phyloP scores from a whole-genome alignment of 2,329 filamentous ascomycete species.

The Arthrinium phaeospermum region DNA sequence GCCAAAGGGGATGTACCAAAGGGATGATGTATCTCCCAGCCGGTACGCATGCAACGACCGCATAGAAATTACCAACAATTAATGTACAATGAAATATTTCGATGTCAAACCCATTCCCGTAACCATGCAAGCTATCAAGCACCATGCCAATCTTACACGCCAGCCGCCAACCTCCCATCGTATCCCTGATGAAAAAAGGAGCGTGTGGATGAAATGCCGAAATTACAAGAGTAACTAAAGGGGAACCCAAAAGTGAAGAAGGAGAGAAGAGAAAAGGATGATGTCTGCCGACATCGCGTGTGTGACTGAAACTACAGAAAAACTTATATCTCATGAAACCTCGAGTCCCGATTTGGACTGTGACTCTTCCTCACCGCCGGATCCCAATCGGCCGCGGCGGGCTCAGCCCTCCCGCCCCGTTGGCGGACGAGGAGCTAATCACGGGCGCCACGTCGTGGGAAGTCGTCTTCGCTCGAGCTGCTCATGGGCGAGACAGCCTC shows the following conservation, averaged over 20 bases:
- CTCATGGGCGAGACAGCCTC: slow-evolving; percentile 35
- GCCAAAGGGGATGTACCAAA: background rate
- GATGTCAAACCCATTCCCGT: background rate
- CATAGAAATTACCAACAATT: background rate
- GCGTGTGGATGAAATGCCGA: background rate
- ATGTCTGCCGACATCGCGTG: background rate
- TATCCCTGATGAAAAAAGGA: background rate
- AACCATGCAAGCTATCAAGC: too few relatives aligned
- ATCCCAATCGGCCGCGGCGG: slow-evolving; percentile 46
- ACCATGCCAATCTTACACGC: background rate
- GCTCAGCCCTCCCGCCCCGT: slow-evolving; percentile 35
- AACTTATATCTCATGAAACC: slow-evolving; percentile 60
- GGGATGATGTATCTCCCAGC: background rate
- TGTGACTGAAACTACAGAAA: background rate
- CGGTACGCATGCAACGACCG: background rate
- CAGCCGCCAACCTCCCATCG: background rate
- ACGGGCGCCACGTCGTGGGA: slow-evolving; percentile 15
- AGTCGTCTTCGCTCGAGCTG: slow-evolving; percentile 42
- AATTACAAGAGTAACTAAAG: background rate
- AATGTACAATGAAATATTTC: background rate
- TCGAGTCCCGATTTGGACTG: slow-evolving; percentile 62
- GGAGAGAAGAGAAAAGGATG: background rate
- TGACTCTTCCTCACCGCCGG: slow-evolving; percentile 45
- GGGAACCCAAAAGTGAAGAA: background rate
- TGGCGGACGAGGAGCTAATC: slow-evolving; percentile 35